phyloP scores from a whole-genome alignment of 257 asterid genomes.

The Solanum virginianum region DNA sequence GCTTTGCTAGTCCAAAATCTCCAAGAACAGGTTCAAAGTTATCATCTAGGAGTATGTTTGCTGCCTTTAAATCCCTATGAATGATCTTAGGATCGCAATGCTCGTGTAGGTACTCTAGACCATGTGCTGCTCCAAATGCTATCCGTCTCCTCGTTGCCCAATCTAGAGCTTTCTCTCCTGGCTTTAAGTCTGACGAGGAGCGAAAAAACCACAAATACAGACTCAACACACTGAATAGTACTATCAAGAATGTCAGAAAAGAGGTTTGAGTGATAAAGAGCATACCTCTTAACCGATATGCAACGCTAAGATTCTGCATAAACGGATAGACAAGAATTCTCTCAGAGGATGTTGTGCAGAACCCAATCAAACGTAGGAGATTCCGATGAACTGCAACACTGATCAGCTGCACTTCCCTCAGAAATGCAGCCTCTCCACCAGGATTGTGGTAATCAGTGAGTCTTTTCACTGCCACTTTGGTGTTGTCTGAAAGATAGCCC shows the following conservation, averaged over 20 bases:
- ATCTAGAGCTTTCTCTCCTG: slow-evolving; percentile 69
- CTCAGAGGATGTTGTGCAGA: slow-evolving; percentile 67
- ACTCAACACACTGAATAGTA: neutral
- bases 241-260: neutral
- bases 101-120: slow-evolving; percentile 89
- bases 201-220: neutral
- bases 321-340: slow-evolving; percentile 81
- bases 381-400: slow-evolving; percentile 84
- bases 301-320: slow-evolving; percentile 84
- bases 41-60: slow-evolving; percentile 71
- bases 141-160: slow-evolving; percentile 65
- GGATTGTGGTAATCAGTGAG: slow-evolving; percentile 63
- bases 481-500: slow-evolving; percentile 51
- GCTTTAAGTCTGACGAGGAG: slow-evolving; percentile 39
- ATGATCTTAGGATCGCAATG: slow-evolving; percentile 83
- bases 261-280: neutral
- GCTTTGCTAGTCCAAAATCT: slow-evolving; percentile 81
- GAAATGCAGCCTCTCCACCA: slow-evolving; percentile 88
- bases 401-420: slow-evolving; percentile 64
- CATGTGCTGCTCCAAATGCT: slow-evolving; percentile 87
- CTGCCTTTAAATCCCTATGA: slow-evolving; percentile 89
- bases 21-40: slow-evolving; percentile 80
- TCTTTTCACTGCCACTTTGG: slow-evolving; percentile 68
- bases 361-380: slow-evolving; percentile 69
- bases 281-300: slow-evolving; percentile 76